Conservation (phyloP, 1,284 basidiomycete genomes). For the Apiotrichum akiyoshidainum region DNA sequence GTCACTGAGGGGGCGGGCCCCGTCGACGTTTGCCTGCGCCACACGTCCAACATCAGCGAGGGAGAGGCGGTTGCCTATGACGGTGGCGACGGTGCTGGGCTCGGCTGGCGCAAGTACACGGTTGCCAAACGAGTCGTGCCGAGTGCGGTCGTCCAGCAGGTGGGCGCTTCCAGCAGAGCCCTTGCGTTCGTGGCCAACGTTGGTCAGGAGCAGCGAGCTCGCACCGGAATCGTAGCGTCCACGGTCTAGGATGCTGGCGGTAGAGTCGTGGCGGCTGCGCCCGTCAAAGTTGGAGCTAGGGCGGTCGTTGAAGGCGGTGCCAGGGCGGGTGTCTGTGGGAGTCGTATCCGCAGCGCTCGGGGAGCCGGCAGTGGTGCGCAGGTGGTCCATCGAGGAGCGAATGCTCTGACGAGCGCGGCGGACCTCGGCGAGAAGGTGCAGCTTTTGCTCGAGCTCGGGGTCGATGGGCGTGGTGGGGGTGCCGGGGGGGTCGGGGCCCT, state of each 20-base stretch:
- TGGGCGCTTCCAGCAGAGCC: background rate
- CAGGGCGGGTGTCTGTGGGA: background rate
- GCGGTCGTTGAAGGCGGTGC: background rate
- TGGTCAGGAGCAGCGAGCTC: slow-evolving; percentile 1
- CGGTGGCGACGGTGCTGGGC: background rate
- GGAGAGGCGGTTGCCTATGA: background rate
- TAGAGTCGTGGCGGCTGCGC: slow-evolving; percentile 12
- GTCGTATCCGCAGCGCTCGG: background rate
- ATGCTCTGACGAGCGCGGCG: slow-evolving; percentile 39
- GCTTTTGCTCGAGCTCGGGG: slow-evolving; percentile 37
- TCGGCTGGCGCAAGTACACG: slow-evolving; percentile 3
- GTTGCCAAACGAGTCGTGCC: slow-evolving; percentile 8
- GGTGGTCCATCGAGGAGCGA: slow-evolving; percentile 38
- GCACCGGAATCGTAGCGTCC: slow-evolving; percentile 4
- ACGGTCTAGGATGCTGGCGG: slow-evolving; percentile 8
- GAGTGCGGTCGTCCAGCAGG: slow-evolving; percentile 3
- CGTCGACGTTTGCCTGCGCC: background rate
- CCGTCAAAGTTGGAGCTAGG: background rate
- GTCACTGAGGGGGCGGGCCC: slow-evolving; percentile 1
- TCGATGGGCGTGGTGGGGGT: slow-evolving; percentile 16
- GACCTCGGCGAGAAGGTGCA: slow-evolving; percentile 45
- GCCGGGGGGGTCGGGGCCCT: background rate
- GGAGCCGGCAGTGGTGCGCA: slow-evolving; percentile 19
- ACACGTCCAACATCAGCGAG: background rate
- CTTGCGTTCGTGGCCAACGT: slow-evolving; percentile 1